phyloP scores from a whole-genome alignment of 208 protist genomes.

The Leishmania major region DNA sequence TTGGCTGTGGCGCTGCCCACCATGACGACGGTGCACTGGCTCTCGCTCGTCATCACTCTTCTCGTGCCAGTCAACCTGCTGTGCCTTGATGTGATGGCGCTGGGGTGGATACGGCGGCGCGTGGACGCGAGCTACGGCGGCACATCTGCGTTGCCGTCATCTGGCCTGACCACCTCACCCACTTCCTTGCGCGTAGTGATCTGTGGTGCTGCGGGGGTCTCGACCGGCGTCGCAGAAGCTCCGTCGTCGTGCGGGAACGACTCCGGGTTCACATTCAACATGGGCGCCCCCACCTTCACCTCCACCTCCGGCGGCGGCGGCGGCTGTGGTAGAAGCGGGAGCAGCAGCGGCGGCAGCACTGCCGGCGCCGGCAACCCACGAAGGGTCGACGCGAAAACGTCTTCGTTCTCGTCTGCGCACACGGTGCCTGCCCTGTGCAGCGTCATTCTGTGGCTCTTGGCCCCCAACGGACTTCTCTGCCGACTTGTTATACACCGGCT shows the following conservation, averaged over 20 bases:
- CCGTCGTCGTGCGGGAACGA: neutral
- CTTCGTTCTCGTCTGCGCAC: slow-evolving; percentile 1
- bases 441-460: slow-evolving; percentile 32
- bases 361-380: neutral
- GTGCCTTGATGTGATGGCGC: slow-evolving; percentile 27
- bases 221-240: neutral
- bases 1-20: slow-evolving; percentile 8
- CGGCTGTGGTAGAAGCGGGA: neutral
- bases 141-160: neutral
- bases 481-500: slow-evolving; percentile 10
- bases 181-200: neutral
- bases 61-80: slow-evolving; percentile 33
- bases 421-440: slow-evolving; percentile 22
- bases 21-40: slow-evolving; percentile 14
- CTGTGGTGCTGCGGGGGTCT: neutral
- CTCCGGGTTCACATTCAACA: neutral
- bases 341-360: neutral
- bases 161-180: no score
- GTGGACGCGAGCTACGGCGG: slow-evolving; percentile 18
- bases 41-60: slow-evolving; percentile 31
- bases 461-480: slow-evolving; percentile 28
- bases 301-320: neutral
- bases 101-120: slow-evolving; percentile 15
- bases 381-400: neutral
- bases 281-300: neutral